These are phyloP conservation scores for Aspergillus affinis DNA, from an alignment of 495 filamentous ascomycete genomes.

Conservation along the genomic window DNA sequence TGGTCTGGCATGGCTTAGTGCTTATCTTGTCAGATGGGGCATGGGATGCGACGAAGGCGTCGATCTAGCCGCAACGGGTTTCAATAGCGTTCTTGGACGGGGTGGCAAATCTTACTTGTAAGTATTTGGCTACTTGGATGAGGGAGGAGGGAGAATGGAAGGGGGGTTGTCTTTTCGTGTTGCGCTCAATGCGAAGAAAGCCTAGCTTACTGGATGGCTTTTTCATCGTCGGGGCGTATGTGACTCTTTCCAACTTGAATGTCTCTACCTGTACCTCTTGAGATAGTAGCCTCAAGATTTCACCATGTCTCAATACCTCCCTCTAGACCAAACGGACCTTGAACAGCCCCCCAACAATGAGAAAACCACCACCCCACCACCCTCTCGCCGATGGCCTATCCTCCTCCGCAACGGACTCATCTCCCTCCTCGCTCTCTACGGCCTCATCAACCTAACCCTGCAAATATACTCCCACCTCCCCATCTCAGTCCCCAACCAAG, in stretches of 20 bases:
- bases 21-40: not conserved
- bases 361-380: not conserved
- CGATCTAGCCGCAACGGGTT: not conserved
- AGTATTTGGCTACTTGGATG: no score
- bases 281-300: not conserved
- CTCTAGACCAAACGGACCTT: not conserved
- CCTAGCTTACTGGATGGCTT: not conserved
- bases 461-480: not conserved
- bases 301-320: not conserved
- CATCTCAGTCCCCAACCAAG: not conserved
- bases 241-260: not conserved
- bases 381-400: not conserved
- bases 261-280: not conserved
- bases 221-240: not conserved
- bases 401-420: not conserved
- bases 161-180: no score
- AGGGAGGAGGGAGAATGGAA: no score
- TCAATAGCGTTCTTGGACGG: not conserved
- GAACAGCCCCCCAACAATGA: not conserved
- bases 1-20: not conserved
- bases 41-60: no score
- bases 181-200: no score
- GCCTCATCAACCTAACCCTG: not conserved
- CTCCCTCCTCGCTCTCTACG: not conserved
- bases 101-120: no score